Base-by-base conservation (phyloP, 1,284 basidiomycete genomes). In the Sutorius eximius region DNA sequence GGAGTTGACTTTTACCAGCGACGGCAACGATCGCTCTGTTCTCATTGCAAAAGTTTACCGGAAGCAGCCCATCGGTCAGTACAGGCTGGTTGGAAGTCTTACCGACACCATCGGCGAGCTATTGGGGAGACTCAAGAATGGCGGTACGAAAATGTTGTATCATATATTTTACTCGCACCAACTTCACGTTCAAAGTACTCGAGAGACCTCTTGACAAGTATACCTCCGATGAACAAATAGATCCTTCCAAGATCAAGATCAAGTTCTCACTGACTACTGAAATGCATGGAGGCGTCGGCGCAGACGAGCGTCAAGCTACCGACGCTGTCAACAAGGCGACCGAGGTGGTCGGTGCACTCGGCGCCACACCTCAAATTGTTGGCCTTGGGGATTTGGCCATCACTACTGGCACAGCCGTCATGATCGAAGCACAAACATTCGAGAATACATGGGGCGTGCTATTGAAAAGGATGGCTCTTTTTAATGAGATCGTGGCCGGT, bases 381-480 rank as follows among this genome's bases (percentile, higher is more conserved):
- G 27, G 16, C 10, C n/a, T 29, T 2, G 15, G 7, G 24, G 45
- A 34, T 41, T 49, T 45, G 11, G 40, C 42, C 1, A 27, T 51
- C 3, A 22, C 15, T 41, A 16, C 32, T 15, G 22, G 40, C 2
- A 9, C 43, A 27, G 40, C 18, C 2, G 9, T 58, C 12, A 18
- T 36, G 9, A 27, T 45, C 2, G 30, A 50, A n/a, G 2, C 53
- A 10, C 53, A 49, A 45, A 51, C 52, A 11, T 65, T 67, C 41
- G 49, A 63, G 29, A 58, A 44, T 22, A 62, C 61, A 3, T 67
- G 60, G 65, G 44, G 32, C 3, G 22, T 54, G 27, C 18, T 67
- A 13, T 18, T 64, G n/a, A 29, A 64, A 6, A 61, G 52, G 22
- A 38, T 64, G 36, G 24, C 6, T 2, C 20, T 48, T 7, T 61